A percentile compares a stretch with the other conserved stretches of the same genome.
phyloP scores from a whole-genome alignment of 2,329 filamentous ascomycete species.

The Dactylellina parvicollis region DNA sequence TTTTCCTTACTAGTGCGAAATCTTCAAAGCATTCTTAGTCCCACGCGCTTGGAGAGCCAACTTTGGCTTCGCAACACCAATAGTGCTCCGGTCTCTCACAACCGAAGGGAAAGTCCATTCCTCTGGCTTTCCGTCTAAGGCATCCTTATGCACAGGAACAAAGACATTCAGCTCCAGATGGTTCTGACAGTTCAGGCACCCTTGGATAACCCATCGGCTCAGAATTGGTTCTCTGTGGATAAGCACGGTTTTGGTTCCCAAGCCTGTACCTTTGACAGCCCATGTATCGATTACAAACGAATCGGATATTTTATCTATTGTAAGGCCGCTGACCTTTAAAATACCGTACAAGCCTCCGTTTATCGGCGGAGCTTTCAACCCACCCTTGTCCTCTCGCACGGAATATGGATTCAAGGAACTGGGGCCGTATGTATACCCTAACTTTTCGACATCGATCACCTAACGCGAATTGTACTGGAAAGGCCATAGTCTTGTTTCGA shows the following conservation, averaged over 20 bases:
- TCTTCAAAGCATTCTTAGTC: neutral
- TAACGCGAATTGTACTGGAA: slow-evolving; percentile 13
- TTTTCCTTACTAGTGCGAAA: neutral
- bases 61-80: slow-evolving; percentile 2
- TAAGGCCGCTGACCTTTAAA: slow-evolving; percentile 51
- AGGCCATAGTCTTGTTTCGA: slow-evolving; percentile 16
- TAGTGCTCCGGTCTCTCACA: slow-evolving; percentile 11
- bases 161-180: slow-evolving; percentile 53
- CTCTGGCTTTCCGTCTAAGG: neutral
- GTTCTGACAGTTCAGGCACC: slow-evolving; percentile 58
- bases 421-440: slow-evolving; percentile 17
- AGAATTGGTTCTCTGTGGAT: slow-evolving; percentile 55
- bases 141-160: slow-evolving; percentile 36
- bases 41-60: neutral
- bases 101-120: slow-evolving; percentile 13
- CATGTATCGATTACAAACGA: slow-evolving; percentile 57
- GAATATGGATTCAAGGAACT: slow-evolving; percentile 15
- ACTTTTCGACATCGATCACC: slow-evolving; percentile 7
- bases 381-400: neutral
- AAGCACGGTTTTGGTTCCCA: neutral
- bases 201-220: slow-evolving; percentile 57
- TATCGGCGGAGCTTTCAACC: neutral
- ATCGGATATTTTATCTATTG: slow-evolving; percentile 55
- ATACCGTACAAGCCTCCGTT: neutral
- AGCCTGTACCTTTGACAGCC: slow-evolving; percentile 23